These are phyloP conservation scores for Paxillus rubicundulus DNA, from an alignment of 768 basidiomycete species.

Conservation along the genomic window DNA sequence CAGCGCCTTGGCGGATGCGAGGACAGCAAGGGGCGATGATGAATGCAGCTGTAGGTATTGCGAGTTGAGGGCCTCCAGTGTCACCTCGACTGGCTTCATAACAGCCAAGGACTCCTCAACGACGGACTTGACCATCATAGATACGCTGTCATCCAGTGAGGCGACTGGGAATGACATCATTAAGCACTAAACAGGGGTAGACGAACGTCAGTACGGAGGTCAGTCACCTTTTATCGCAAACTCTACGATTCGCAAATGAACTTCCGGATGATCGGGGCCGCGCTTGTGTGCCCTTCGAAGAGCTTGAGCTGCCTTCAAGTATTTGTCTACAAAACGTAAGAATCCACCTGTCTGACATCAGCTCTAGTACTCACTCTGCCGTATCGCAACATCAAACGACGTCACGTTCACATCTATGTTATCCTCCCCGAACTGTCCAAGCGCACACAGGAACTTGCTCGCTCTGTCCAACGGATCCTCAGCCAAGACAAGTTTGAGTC, in stretches of 20 bases:
- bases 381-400: constrained; percentile 77
- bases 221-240: constrained; percentile 53
- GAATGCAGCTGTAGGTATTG: constrained; percentile 71
- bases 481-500: constrained; percentile 61
- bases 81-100: constrained; percentile 55
- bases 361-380: constrained; percentile 60
- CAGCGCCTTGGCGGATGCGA: constrained; percentile 63
- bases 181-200: constrained; percentile 1
- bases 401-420: constrained; percentile 71
- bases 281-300: constrained; percentile 56
- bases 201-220: not conserved
- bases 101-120: constrained; percentile 46
- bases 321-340: constrained; percentile 56
- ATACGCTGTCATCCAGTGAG: constrained; percentile 39
- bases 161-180: constrained; percentile 36
- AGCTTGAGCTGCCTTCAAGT: constrained; percentile 72
- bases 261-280: constrained; percentile 55
- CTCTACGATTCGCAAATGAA: constrained; percentile 71
- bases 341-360: not conserved
- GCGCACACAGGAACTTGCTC: constrained; percentile 62
- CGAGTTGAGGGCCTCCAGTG: constrained; percentile 67
- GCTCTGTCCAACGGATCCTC: constrained; percentile 74
- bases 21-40: constrained; percentile 46
- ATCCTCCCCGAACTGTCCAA: constrained; percentile 49
- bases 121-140: constrained; percentile 48